Base-by-base conservation (phyloP, 331 rosid genomes). In the Arachis monticola region DNA sequence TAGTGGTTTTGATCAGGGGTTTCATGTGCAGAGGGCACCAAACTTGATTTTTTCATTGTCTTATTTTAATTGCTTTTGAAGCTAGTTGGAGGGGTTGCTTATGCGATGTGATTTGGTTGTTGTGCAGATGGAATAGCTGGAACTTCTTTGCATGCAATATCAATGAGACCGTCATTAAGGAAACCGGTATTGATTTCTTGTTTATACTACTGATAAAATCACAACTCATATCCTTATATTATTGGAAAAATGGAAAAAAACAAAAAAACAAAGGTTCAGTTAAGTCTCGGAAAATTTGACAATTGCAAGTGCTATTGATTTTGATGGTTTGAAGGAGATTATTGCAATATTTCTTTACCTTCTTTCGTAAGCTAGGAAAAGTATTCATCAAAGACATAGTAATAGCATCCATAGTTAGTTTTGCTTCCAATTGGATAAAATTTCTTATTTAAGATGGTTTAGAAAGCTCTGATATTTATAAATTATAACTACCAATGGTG, bases 51-150 rank as follows among this genome's bases (percentile, higher is more conserved):
- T 64, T 38, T 38, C 5, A 38, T 38, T 5, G 5, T 38, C 41
- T 3, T 56, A 5, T 69, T 13, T 72, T 69, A 1, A 11, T 35
- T 75, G 69, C 9, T 32, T 10, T 38, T 46, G 42, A n/a, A 53
- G 52, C 11, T 17, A 14, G 41, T 53, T 64, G 58, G 68, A 7
- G 41, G 44, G 66, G 6, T 45, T 35, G 10, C 40, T 74, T 55
- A 46, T 22, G 35, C 52, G 4, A 64, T 64, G 47, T 68, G 67
- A 32, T 64, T 74, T 81, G 35, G 64, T 0, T 77, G n/a, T 32
- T 32, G 9, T 73, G 81, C 80, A 95, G 99, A 77, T 95, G 99
- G 99, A 95, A 92, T 82, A 95, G 99, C 89, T 95, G 99, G 99
- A 95, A 95, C 83, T 95, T 95, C 85, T 95, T 90, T 75, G 97